Evolutionary conservation across 139 green algal species (phyloP), one percentile per base, ranked within the genome.

Genomic region (Closterium sp.): DNA sequence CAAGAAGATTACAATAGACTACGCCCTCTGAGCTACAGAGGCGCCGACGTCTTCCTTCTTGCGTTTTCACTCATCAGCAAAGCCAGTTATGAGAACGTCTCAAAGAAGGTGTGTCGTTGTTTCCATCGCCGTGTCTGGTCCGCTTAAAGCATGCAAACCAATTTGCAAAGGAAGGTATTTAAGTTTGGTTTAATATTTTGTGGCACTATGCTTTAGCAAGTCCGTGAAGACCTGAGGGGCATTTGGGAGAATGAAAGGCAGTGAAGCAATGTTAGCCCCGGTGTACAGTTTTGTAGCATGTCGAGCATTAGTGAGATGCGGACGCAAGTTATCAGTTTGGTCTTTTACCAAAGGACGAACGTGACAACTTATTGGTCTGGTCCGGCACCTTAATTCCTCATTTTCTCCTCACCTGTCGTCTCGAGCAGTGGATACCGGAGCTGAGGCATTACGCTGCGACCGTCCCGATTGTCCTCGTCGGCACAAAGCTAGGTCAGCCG

Each of bases 381-480:
- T n/a, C n/a, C n/a, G n/a, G n/a, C n/a, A 76, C 55, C 55, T 28
- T 12, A 76, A 28, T 12, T 66, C 38, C 25, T 19, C 55, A 19
- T 7, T 76, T 28, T 76, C 55, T 76, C 25, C 55, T 19, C 55
- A 28, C 23, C 12, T 28, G 55, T 76, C 4, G 1, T 76, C 16
- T 69, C 32, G 12, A 91, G 90, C 90, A 94, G 91, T 95, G 94
- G 94, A 92, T 95, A 32, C 87, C 90, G 10, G 94, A 95, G 86
- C 35, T 95, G 16, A 95, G 89, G 43, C 89, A 94, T 34, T 93
- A 95, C 33, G 88, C 94, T 64, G 91, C 91, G n/a, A 38, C 85
- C 8, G 91, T 94, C 43, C 94, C 94, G 9, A 94, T 95, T 35
- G 81, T 95, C 9, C 84, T 95, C 25, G 94, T 95, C 4, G 91